Evolutionary conservation across 2,329 filamentous ascomycete species (phyloP).

Genomic region (Calonectria montana): DNA sequence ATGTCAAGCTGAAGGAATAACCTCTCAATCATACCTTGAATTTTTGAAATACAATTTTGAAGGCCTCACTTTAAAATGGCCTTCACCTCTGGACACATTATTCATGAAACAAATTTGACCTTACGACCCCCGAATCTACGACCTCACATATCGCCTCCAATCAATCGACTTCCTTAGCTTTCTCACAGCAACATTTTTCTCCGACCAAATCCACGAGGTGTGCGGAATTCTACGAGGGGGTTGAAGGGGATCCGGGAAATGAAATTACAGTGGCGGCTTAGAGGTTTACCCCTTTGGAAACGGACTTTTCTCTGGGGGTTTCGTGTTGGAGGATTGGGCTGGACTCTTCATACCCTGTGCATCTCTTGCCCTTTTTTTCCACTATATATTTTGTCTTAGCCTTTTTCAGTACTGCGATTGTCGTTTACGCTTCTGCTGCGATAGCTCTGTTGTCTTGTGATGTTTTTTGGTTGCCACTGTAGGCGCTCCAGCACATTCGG

Average conservation of each 20-base stretch:
- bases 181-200: not conserved
- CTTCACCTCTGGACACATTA: not conserved
- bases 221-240: conserved; percentile 4
- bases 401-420: conserved; percentile 2
- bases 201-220: not conserved
- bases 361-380: conserved; percentile 7
- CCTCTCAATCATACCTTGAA: not conserved
- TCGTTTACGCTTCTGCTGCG: not conserved
- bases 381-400: not conserved
- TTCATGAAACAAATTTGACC: not conserved
- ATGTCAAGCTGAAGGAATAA: conserved; percentile 73
- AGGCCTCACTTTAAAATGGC: not conserved
- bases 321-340: conserved; percentile 12
- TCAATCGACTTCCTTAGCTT: not conserved
- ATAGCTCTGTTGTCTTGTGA: not conserved
- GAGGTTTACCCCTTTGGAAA: conserved; percentile 26
- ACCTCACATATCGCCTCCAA: not conserved
- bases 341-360: conserved; percentile 22
- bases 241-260: conserved; percentile 8
- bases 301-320: conserved; percentile 1
- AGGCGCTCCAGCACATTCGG: too few species aligned
- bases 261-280: conserved; percentile 17
- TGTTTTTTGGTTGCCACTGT: not conserved
- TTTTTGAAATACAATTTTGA: not conserved
- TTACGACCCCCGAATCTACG: conserved; percentile 6